A percentile compares a stretch with the other conserved stretches of the same genome.
Evolutionary conservation across 169 alveolate genomes (phyloP).

Genomic region (Cryptosporidium sp.): DNA sequence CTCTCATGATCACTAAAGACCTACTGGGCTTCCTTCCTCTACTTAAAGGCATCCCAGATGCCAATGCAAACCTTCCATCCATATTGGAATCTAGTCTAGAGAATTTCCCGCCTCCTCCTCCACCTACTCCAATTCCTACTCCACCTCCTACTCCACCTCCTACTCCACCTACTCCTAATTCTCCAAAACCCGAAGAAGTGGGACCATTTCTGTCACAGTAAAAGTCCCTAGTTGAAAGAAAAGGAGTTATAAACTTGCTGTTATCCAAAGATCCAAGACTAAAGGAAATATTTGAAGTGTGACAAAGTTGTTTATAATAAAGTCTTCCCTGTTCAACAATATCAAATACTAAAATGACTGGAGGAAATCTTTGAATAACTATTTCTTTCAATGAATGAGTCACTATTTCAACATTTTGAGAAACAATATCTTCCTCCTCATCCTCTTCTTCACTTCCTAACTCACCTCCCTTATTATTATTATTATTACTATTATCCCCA

Average conservation of each 20-base stretch:
- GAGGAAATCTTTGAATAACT: constrained; percentile 78
- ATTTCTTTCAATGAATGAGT: constrained; percentile 79
- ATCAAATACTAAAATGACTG: constrained; percentile 81
- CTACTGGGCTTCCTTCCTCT: constrained; percentile 50
- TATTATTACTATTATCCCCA: no score
- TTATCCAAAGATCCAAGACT: constrained; percentile 78
- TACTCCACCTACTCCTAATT: not conserved
- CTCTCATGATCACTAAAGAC: constrained; percentile 61
- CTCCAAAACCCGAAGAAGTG: not conserved
- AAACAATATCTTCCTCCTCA: not conserved
- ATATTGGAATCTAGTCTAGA: constrained; percentile 41
- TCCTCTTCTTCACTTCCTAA: no score
- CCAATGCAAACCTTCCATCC: constrained; percentile 76
- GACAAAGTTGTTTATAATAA: constrained; percentile 82
- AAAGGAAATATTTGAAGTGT: constrained; percentile 81
- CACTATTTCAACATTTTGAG: constrained; percentile 30
- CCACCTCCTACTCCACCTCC: not conserved
- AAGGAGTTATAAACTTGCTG: constrained; percentile 74
- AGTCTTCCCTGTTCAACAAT: constrained; percentile 81
- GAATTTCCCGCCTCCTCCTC: not conserved
- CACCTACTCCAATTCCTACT: not conserved
- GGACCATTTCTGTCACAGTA: not conserved
- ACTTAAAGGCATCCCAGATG: constrained; percentile 37
- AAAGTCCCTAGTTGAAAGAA: constrained; percentile 27
- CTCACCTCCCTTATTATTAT: no score